Evolutionary conservation across 768 basidiomycete genomes (phyloP).

Genomic region (Wakefieldia striispora): DNA sequence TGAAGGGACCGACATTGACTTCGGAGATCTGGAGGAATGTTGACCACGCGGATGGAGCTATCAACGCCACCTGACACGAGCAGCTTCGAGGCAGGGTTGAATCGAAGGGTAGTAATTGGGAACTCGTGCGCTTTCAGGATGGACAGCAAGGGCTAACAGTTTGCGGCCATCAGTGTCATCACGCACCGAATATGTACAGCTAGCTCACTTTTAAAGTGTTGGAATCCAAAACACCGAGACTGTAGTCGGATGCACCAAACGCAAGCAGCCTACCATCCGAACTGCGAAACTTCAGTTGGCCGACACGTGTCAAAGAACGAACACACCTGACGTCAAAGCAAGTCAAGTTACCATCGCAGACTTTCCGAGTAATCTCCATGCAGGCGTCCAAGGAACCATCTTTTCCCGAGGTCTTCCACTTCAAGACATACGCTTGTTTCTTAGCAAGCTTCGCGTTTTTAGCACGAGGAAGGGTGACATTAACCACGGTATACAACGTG

Average conservation of each 20-base stretch:
- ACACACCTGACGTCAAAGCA: conserved; percentile 85
- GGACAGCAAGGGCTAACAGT: conserved; percentile 71
- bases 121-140: conserved; percentile 96
- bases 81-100: conserved; percentile 79
- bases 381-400: conserved; percentile 59
- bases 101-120: conserved; percentile 84
- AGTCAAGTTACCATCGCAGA: conserved; percentile 79
- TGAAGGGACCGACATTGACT: conserved; percentile 49
- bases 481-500: conserved; percentile 68
- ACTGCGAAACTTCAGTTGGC: conserved; percentile 39
- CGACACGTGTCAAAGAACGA: conserved; percentile 1
- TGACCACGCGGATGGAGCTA: conserved; percentile 77
- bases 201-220: conserved; percentile 66
- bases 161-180: conserved; percentile 1
- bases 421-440: conserved; percentile 62
- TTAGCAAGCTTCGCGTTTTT: conserved; percentile 51
- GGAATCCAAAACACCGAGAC: conserved; percentile 82
- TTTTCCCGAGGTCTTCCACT: conserved; percentile 68
- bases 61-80: conserved; percentile 91
- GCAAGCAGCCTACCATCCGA: conserved; percentile 79
- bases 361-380: conserved; percentile 60
- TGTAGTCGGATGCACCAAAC: conserved; percentile 84
- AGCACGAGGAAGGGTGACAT: conserved; percentile 60
- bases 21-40: conserved; percentile 57
- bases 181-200: neutral